Percentiles rank a stretch among this genome's conserved stretches.
phyloP scores from a whole-genome alignment of 805 yeast genomes.

The Saccharomyces jurei region DNA sequence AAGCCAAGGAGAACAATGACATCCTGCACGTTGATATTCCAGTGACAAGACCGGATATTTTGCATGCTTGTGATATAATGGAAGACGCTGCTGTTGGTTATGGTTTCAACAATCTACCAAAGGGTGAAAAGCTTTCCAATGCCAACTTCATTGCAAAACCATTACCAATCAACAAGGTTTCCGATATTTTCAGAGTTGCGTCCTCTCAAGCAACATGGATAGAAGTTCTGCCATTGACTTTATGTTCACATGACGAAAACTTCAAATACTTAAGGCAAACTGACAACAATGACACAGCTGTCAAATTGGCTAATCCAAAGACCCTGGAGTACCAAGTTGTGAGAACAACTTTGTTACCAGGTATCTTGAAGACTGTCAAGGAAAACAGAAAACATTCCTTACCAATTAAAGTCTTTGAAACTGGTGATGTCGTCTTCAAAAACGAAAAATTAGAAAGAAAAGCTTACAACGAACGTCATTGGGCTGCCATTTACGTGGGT shows the following conservation, averaged over 20 bases:
- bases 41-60: slow-evolving; percentile 88
- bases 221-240: slow-evolving; percentile 91
- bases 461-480: slow-evolving; percentile 85
- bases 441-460: slow-evolving; percentile 74
- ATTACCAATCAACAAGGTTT: slow-evolving; percentile 80
- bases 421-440: slow-evolving; percentile 90
- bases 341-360: slow-evolving; percentile 89
- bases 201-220: slow-evolving; percentile 92
- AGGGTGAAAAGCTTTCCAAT: slow-evolving; percentile 68
- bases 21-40: slow-evolving; percentile 68
- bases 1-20: slow-evolving; percentile 34
- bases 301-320: slow-evolving; percentile 90
- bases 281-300: slow-evolving; percentile 75
- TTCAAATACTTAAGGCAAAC: slow-evolving; percentile 69
- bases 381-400: slow-evolving; percentile 94
- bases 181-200: slow-evolving; percentile 85
- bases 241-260: slow-evolving; percentile 95
- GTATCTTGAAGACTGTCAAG: slow-evolving; percentile 86
- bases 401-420: slow-evolving; percentile 91
- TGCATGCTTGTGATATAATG: slow-evolving; percentile 97
- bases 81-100: slow-evolving; percentile 97
- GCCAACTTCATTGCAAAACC: slow-evolving; percentile 77
- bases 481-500: slow-evolving; percentile 92
- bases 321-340: slow-evolving; percentile 96
- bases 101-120: slow-evolving; percentile 83